phyloP scores from a whole-genome alignment of 495 filamentous ascomycete species.

The Aspergillus sclerotioniger region DNA sequence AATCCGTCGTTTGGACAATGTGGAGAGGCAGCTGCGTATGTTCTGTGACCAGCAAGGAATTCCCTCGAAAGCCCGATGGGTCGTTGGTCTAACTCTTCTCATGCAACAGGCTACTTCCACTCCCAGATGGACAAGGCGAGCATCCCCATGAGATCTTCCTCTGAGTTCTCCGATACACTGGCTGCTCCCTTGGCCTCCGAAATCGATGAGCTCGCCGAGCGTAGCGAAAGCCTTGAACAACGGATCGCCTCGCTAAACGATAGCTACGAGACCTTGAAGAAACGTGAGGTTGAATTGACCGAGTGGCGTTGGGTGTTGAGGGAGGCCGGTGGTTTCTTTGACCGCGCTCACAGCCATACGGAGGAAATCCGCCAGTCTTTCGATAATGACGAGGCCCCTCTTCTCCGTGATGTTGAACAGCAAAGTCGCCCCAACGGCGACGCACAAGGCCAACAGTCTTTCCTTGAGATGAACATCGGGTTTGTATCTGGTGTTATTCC shows the following conservation, averaged over 20 bases:
- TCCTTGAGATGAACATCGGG: constrained; percentile 97
- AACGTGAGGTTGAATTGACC: constrained; percentile 90
- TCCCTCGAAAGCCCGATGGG: background rate
- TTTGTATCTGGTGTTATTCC: constrained; percentile 98
- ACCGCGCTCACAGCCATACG: constrained; percentile 89
- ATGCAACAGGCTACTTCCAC: constrained; percentile 72
- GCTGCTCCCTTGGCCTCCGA: constrained; percentile 85
- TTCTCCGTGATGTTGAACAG: constrained; percentile 85
- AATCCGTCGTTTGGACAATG: constrained; percentile 94
- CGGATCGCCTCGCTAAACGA: constrained; percentile 88
- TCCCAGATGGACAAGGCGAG: constrained; percentile 88
- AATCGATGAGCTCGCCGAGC: constrained; percentile 92
- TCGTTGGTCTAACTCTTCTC: constrained; percentile 10
- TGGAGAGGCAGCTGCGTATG: constrained; percentile 94
- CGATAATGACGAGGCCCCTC: constrained; percentile 79
- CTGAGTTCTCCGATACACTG: constrained; percentile 80
- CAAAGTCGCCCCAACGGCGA: constrained; percentile 67
- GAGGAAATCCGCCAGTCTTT: constrained; percentile 93
- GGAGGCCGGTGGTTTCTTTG: constrained; percentile 95
- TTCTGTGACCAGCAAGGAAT: background rate
- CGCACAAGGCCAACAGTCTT: constrained; percentile 72
- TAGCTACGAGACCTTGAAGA: constrained; percentile 97
- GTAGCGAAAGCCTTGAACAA: constrained; percentile 87
- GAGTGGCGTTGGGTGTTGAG: constrained; percentile 97
- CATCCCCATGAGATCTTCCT: constrained; percentile 77